These are phyloP conservation scores for Ehretia macrophylla DNA, from an alignment of 257 asterid genomes.

Conservation along the genomic window DNA sequence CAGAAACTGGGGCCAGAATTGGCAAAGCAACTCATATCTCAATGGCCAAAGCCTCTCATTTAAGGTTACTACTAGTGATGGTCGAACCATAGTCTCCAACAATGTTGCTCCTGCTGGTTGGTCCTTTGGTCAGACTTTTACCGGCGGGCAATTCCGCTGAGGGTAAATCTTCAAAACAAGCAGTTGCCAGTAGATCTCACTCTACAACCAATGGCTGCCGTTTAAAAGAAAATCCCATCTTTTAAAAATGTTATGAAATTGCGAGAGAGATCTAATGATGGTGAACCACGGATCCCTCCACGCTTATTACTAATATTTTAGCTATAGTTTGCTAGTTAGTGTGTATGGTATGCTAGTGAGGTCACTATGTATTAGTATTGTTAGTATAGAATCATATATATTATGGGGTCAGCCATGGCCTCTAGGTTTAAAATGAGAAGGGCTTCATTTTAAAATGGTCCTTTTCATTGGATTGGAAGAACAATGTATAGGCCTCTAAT, in stretches of 20 bases:
- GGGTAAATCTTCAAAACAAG: too few relatives aligned
- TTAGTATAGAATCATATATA: not conserved
- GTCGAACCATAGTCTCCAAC: conserved; percentile 56
- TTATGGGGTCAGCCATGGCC: not conserved
- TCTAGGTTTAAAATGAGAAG: too few relatives aligned
- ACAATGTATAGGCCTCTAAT: not conserved
- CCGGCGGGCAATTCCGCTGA: conserved; percentile 74
- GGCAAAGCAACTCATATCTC: conserved; percentile 75
- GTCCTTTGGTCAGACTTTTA: conserved; percentile 81
- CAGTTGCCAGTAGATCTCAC: too few relatives aligned
- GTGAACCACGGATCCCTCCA: too few relatives aligned
- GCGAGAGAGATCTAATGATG: too few relatives aligned
- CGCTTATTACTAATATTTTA: not conserved
- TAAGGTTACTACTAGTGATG: conserved; percentile 79
- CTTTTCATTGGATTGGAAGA: not conserved
- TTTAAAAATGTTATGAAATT: too few relatives aligned
- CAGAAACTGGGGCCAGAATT: conserved; percentile 90
- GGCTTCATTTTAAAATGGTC: not conserved
- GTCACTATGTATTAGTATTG: not conserved
- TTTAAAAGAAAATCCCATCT: too few relatives aligned
- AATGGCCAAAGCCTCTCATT: conserved; percentile 83
- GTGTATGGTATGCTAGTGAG: not conserved
- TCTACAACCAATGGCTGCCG: too few relatives aligned
- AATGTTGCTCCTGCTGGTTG: conserved; percentile 67
- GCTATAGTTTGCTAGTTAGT: not conserved